Evolutionary conservation across 1,284 basidiomycete genomes (phyloP).

Genomic region (Marasmius fiardii): DNA sequence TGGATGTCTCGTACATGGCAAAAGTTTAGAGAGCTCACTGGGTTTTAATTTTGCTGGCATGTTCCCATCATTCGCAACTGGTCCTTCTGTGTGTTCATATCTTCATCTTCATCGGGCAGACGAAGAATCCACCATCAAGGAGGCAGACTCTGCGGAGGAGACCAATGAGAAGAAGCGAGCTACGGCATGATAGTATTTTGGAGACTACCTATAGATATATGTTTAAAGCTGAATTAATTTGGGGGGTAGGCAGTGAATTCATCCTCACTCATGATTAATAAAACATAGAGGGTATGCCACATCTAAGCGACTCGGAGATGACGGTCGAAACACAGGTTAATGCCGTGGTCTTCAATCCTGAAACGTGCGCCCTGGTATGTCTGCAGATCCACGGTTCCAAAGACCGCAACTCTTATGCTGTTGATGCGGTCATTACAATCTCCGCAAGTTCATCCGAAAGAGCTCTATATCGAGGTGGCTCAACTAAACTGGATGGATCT

Average conservation of each 20-base stretch:
- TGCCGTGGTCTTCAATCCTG: too few species aligned
- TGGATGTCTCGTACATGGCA: constrained; percentile 70
- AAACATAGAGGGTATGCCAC: constrained; percentile 3
- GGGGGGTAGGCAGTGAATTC: constrained; percentile 5
- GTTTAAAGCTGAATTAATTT: constrained; percentile 14
- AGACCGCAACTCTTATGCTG: too few species aligned
- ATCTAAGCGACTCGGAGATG: too few species aligned
- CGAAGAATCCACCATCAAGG: constrained; percentile 11
- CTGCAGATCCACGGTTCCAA: too few species aligned
- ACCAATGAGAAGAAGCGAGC: constrained; percentile 35
- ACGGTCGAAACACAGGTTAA: too few species aligned
- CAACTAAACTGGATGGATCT: too few species aligned
- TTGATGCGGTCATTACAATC: too few species aligned
- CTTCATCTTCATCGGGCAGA: constrained; percentile 11
- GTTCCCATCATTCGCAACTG: constrained; percentile 22
- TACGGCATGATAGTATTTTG: constrained; percentile 30
- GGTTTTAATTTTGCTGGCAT: constrained; percentile 59
- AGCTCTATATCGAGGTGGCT: too few species aligned
- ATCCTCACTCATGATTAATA: constrained; percentile 9
- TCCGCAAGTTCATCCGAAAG: too few species aligned
- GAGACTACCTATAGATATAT: constrained; percentile 20
- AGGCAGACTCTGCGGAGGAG: constrained; percentile 17
- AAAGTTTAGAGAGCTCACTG: constrained; percentile 64
- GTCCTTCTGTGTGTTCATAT: constrained; percentile 7
- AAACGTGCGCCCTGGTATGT: too few species aligned